These are phyloP conservation scores for Panaeolus cyanescens DNA, from an alignment of 768 basidiomycete genomes.

Conservation along the genomic window DNA sequence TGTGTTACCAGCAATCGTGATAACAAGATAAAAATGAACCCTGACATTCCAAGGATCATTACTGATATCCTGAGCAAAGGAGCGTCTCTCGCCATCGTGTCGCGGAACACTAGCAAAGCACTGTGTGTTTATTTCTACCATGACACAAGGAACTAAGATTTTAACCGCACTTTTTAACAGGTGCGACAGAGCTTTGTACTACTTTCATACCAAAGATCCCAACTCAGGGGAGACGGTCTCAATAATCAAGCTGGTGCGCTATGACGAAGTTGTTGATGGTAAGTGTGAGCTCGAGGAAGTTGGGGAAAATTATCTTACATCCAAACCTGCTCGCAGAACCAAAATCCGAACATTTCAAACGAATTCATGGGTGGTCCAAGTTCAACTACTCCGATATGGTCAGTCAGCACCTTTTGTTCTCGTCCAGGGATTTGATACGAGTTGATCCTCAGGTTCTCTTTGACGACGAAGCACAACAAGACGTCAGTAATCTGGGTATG, in stretches of 20 bases:
- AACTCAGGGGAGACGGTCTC: not conserved
- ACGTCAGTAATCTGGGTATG: too few relatives aligned
- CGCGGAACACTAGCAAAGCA: not conserved
- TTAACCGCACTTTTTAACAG: too few relatives aligned
- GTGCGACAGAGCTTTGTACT: conserved; percentile 1
- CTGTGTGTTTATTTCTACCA: not conserved
- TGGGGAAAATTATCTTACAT: not conserved
- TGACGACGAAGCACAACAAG: conserved; percentile 2
- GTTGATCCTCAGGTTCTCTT: not conserved
- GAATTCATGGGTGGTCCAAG: not conserved
- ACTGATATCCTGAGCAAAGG: not conserved
- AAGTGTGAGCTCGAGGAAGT: not conserved
- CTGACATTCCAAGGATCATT: not conserved
- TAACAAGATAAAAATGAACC: not conserved
- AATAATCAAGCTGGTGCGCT: not conserved
- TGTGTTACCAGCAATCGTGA: not conserved
- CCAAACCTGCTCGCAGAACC: too few relatives aligned
- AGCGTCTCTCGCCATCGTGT: not conserved
- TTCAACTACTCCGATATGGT: not conserved
- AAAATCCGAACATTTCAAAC: not conserved
- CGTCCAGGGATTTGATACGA: not conserved
- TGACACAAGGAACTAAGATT: too few relatives aligned
- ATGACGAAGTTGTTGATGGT: not conserved
- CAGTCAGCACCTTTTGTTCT: too few relatives aligned
- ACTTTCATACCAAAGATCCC: not conserved